phyloP scores from a whole-genome alignment of 179 eudicot genomes.

The Spinacia oleracea region DNA sequence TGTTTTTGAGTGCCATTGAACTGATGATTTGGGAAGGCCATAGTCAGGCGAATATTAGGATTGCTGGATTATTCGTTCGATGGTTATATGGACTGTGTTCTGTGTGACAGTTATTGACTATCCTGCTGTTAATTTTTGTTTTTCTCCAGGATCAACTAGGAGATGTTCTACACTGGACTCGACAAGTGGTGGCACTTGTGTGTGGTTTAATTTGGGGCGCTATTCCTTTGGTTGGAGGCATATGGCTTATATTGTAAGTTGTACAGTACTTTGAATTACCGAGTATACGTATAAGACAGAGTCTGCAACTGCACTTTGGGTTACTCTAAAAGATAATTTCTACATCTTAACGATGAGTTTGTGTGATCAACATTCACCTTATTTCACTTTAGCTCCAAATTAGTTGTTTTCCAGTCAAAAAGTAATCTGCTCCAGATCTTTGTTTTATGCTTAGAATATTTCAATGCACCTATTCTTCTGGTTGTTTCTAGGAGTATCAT shows the following conservation, averaged over 20 bases:
- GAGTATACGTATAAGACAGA: background rate
- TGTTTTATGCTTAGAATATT: background rate
- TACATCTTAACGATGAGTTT: background rate
- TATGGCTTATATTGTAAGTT: slow-evolving; percentile 90
- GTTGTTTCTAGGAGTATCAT: background rate
- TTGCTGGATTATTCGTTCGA: background rate
- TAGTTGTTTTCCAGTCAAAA: background rate
- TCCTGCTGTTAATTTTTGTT: slow-evolving; percentile 13
- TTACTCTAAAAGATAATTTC: background rate
- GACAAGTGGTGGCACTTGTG: slow-evolving; percentile 72
- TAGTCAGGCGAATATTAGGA: background rate
- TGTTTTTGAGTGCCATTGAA: background rate
- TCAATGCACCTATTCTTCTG: background rate
- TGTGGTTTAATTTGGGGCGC: slow-evolving; percentile 91
- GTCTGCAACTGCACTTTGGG: background rate
- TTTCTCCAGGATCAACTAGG: slow-evolving; percentile 81
- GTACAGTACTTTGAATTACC: background rate
- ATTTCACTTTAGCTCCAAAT: background rate
- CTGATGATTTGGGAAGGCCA: background rate
- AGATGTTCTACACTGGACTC: slow-evolving; percentile 90
- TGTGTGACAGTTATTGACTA: background rate
- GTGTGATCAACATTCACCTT: background rate
- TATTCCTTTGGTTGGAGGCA: slow-evolving; percentile 90
- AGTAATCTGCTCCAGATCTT: background rate
- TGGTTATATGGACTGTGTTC: background rate